These are phyloP conservation scores for Aspergillus transmontanensis DNA, from an alignment of 2,329 filamentous ascomycete species.

Conservation along the genomic window DNA sequence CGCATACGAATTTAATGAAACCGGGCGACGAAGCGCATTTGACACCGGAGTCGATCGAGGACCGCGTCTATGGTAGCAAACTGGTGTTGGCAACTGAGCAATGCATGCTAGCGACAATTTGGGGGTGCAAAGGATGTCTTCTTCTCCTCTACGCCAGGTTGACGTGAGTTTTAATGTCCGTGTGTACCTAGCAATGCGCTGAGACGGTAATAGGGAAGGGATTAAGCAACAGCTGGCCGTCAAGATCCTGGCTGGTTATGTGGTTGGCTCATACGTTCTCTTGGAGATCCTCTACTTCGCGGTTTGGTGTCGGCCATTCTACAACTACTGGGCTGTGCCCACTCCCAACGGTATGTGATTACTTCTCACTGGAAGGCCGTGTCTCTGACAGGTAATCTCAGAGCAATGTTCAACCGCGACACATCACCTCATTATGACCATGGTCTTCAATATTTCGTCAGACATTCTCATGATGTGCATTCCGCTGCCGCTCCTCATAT, in stretches of 20 bases:
- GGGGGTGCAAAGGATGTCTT: background rate
- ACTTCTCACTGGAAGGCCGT: background rate
- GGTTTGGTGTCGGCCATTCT: background rate
- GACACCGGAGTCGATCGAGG: background rate
- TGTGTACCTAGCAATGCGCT: background rate
- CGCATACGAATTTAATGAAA: slow-evolving; percentile 1
- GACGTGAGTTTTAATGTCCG: background rate
- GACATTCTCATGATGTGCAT: slow-evolving; percentile 3
- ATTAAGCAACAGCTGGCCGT: slow-evolving; percentile 3
- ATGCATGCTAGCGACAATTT: slow-evolving; percentile 1
- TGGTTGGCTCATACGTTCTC: background rate
- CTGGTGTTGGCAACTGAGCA: background rate
- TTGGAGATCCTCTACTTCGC: background rate
- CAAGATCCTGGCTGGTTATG: background rate
- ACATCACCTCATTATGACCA: background rate
- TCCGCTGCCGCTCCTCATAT: background rate
- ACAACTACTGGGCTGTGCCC: slow-evolving; percentile 1
- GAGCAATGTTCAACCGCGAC: background rate
- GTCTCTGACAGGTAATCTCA: background rate
- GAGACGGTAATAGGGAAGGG: background rate
- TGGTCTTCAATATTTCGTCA: slow-evolving; percentile 1
- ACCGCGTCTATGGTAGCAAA: background rate
- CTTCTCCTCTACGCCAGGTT: slow-evolving; percentile 1
- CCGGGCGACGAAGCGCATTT: background rate
- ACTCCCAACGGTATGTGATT: background rate